Evolutionary conservation across 768 basidiomycete species (phyloP).

Genomic region (Austroboletus eburneus): DNA sequence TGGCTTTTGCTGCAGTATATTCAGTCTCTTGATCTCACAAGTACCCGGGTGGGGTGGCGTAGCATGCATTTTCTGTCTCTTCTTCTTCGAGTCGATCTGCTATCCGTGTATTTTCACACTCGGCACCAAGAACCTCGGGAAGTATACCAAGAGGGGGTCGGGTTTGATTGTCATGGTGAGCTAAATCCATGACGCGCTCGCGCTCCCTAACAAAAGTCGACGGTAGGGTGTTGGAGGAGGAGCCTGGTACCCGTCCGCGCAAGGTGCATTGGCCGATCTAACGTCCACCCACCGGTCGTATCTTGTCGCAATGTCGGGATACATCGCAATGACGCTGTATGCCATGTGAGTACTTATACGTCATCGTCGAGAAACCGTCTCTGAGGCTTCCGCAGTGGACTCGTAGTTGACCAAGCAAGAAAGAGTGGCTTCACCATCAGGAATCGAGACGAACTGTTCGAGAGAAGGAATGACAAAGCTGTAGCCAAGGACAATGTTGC

Average conservation of each 20-base stretch:
- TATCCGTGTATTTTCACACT: constrained; percentile 68
- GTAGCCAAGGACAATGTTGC: neutral
- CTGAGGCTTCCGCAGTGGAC: constrained; percentile 36
- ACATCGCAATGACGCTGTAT: constrained; percentile 53
- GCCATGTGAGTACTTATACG: constrained; percentile 42
- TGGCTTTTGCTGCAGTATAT: constrained; percentile 46
- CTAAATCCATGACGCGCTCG: neutral
- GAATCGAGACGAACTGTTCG: constrained; percentile 41
- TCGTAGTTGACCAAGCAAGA: constrained; percentile 48
- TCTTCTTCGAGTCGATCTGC: constrained; percentile 77
- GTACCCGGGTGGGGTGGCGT: constrained; percentile 52
- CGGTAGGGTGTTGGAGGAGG: constrained; percentile 57
- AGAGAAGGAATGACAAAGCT: constrained; percentile 10
- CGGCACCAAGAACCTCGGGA: constrained; percentile 59
- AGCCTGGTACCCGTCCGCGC: constrained; percentile 66
- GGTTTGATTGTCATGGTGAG: constrained; percentile 59
- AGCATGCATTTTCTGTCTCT: constrained; percentile 57
- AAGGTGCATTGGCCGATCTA: constrained; percentile 51
- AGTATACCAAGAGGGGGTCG: constrained; percentile 57
- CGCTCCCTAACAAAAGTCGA: neutral
- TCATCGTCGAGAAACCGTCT: neutral
- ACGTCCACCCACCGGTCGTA: constrained; percentile 51
- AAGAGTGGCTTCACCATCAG: constrained; percentile 49
- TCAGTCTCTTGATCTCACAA: constrained; percentile 48
- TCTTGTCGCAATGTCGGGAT: constrained; percentile 57